phyloP scores from a whole-genome alignment of 345 rosid species.

The Bretschneidera sinensis region DNA sequence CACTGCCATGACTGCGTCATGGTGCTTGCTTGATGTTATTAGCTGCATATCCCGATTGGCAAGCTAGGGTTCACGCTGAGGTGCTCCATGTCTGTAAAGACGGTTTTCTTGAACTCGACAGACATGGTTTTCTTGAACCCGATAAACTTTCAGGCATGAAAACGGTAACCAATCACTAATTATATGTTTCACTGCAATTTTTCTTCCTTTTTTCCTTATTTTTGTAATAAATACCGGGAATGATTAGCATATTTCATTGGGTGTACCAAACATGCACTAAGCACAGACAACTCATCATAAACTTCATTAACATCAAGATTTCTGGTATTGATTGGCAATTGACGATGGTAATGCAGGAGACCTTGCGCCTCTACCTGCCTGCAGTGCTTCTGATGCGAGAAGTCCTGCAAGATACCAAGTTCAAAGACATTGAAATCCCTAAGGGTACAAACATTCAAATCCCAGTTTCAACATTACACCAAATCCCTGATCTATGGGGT shows the following conservation, averaged over 20 bases:
- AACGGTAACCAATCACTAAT: no score
- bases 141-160: no score
- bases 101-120: constrained; percentile 32
- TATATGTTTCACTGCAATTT: no score
- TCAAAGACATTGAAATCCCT: constrained; percentile 33
- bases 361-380: constrained; percentile 37
- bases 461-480: constrained; percentile 29
- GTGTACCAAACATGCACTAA: no score
- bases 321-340: constrained; percentile 22
- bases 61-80: constrained; percentile 49
- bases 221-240: no score
- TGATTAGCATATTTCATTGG: no score
- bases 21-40: constrained; percentile 90
- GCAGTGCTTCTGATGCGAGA: constrained; percentile 16
- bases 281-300: no score
- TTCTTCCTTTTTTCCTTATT: no score
- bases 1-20: constrained; percentile 66
- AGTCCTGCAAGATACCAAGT: constrained; percentile 24
- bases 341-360: constrained; percentile 33
- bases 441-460: constrained; percentile 29
- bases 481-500: constrained; percentile 38
- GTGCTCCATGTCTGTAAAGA: constrained; percentile 34
- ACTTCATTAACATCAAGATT: no score
- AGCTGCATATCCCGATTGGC: constrained; percentile 73
- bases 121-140: no score